Evolutionary conservation across 345 rosid species (phyloP), one percentile per base, ranked within the genome.

Genomic region (Acer saccharum): DNA sequence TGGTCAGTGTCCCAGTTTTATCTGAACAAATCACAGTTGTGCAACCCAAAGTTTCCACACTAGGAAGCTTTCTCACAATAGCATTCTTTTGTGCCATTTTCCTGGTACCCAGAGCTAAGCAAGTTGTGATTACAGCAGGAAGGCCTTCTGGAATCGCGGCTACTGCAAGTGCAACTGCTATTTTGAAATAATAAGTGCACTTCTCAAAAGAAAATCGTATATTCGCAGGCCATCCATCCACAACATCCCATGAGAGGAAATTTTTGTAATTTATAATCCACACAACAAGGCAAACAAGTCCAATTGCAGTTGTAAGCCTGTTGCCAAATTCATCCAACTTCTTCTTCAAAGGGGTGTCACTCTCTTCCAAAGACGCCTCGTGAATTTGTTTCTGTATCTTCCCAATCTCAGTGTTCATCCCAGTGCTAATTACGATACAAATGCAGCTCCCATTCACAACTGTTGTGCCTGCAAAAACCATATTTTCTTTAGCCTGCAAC

Each of bases 91-190:
- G 95, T 70, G 98, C 98, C 98, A 95, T 95, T 84, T 93, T 93
- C 88, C 91, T 83, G 1, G 98, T 95, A 55, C 98, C 97, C 64
- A 95, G 81, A 63, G 98, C 98, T 83, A 95, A 81, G 83, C 91
- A 91, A 5, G 98, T 93, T 1, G 98, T 93, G 74, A 95, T 93
- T 68, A 95, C 98, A 3, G 98, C 98, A 32, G 98, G 98, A 79
- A 95, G 91, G 71, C 98, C 98, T 86, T 95, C 98, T 0, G 98
- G 98, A 46, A 94, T 94, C 14, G 98, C 98, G 14, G 98, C 98
- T 44, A 94, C 98, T 18, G 98, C 98, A 23, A 95, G 90, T 50
- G 98, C 97, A 76, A 93, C 95, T 1, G 98, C 98, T 76, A 95
- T 95, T 82, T 95, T 92, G 86, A 95, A 93, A 84, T 95, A 92